Base-by-base conservation (phyloP, 495 filamentous ascomycete genomes). In the Amniculicola lignicola region DNA sequence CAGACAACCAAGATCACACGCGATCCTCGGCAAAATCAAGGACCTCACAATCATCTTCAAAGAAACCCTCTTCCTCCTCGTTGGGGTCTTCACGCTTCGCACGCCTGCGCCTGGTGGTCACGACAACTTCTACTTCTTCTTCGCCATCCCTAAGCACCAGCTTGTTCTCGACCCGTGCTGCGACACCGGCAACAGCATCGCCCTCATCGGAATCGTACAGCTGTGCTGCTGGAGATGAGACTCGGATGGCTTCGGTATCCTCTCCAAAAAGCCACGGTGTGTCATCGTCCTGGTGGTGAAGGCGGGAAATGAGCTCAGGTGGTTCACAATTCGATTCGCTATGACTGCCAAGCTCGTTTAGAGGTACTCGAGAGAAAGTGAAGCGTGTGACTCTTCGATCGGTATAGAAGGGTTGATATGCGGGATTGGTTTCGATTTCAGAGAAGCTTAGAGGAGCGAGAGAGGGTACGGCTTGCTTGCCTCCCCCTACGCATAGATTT, bases 1-100 rank as follows among this genome's bases (percentile, higher is more conserved):
- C n/a, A n/a, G n/a, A n/a, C n/a, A n/a, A n/a, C n/a, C n/a, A n/a
- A n/a, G n/a, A n/a, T 82, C 74, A 92, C 29, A 92, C 88, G 63
- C 88, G 76, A 66, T 94, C 87, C 62, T 86, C 83, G 11, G 88
- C 88, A 80, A 90, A 95, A 73, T 95, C 90, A 61, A 96, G 75
- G 51, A 96, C 87, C 64, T 94, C 90, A 64, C 87, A 92, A 67
- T 93, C 90, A 65, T 96, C 89, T 69, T 96, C 90, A 63, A 96
- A 96, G 69, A 96, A 93, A 2, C 89, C 90, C 31, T 91, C 87
- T 14, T 82, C 80, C 21, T 77, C 78, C 15, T 59, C 64, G 22
- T 50, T 51, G 6, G 6, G 40, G 9, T 48, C 64, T 24, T 61
- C 57, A 21, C 72, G 67, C 66, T 67, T 70, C 64, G 66, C 73